Evolutionary conservation across 116 monocot genomes (phyloP), one percentile per base, ranked within the genome.

Genomic region (Phalaenopsis hybrid): DNA sequence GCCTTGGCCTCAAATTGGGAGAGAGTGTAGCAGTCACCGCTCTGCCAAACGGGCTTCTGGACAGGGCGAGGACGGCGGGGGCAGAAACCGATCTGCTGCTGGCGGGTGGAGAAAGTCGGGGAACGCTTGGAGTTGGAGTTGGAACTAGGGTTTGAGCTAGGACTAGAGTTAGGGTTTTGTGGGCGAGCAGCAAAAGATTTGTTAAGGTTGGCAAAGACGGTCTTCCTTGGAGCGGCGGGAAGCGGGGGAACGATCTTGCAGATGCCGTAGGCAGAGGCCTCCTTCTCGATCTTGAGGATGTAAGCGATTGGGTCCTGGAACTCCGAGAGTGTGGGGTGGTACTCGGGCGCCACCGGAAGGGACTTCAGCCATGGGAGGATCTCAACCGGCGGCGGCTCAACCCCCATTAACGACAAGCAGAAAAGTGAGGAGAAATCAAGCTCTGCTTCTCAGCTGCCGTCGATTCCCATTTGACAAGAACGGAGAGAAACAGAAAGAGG

Each of bases 171-270:
- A 25, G 77, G 74, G 13, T 75, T 50, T 12, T 75, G 67, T 6
- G 55, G 69, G 44, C 81, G 84, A 37, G 92, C 85, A 33, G 91
- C 81, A 83, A 98, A 92, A 49, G 93, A 98, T 75, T 88, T 85
- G 84, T 87, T 89, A 65, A 99, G 88, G 82, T 99, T 88, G 55
- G 91, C 6, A 49, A 95, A 8, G 10, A 89, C 81, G 4, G 92
- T 83, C 81, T 93, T 95, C 86, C 89, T 89, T 10, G 93, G 82
- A 4, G 93, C 88, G 2, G 93, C 70, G 0, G 93, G 92, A 57
- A 95, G 58, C 33, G 99, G 99, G 17, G 99, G 99, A 21, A 95
- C 90, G 87, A 99, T 93, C 87, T 95, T 95, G 89, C 99, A 99
- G 87, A 99, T 95, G 79, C 99, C 99, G 81, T 81, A 99, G 70